Evolutionary conservation across 1,139 yeast genomes (phyloP).

Genomic region (Petasospora rhodanensis): DNA sequence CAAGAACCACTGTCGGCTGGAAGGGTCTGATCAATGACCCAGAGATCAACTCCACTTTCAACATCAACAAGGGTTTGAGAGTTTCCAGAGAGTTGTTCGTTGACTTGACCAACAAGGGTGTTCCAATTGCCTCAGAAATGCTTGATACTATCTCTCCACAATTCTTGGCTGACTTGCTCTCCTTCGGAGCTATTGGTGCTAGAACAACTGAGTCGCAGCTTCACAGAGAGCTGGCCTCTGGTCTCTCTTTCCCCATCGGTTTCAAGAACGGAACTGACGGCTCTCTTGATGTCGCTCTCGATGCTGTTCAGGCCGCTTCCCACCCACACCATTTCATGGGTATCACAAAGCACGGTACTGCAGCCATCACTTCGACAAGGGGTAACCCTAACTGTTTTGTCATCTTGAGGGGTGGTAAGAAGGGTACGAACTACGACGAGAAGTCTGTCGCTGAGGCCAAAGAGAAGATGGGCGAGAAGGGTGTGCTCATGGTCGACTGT

Average conservation of each 20-base stretch:
- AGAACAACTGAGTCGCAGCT: slow-evolving; percentile 98
- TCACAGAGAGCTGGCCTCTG: slow-evolving; percentile 96
- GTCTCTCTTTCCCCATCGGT: slow-evolving; percentile 95
- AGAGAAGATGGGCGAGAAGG: slow-evolving; percentile 46
- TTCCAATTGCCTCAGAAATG: slow-evolving; percentile 97
- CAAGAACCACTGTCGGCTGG: slow-evolving; percentile 99
- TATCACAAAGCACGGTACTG: slow-evolving; percentile 93
- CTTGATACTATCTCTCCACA: slow-evolving; percentile 98
- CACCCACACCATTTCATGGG: slow-evolving; percentile 95
- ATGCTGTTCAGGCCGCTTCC: slow-evolving; percentile 89
- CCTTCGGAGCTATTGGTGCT: slow-evolving; percentile 98
- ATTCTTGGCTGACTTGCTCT: slow-evolving; percentile 83
- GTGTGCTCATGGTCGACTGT: slow-evolving; percentile 86
- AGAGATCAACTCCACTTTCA: slow-evolving; percentile 85
- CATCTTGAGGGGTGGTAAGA: slow-evolving; percentile 92
- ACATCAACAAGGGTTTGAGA: slow-evolving; percentile 91
- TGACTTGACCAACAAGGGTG: slow-evolving; percentile 68
- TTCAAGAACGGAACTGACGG: slow-evolving; percentile 99
- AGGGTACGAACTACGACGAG: slow-evolving; percentile 88
- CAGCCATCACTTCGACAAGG: slow-evolving; percentile 92
- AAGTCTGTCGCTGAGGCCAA: slow-evolving; percentile 74
- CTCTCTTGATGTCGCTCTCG: slow-evolving; percentile 85
- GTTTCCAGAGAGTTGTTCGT: slow-evolving; percentile 82
- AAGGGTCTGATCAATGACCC: slow-evolving; percentile 98
- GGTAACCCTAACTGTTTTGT: slow-evolving; percentile 90